phyloP scores from a whole-genome alignment of 495 filamentous ascomycete species.

The Aspergillus conjunctus region DNA sequence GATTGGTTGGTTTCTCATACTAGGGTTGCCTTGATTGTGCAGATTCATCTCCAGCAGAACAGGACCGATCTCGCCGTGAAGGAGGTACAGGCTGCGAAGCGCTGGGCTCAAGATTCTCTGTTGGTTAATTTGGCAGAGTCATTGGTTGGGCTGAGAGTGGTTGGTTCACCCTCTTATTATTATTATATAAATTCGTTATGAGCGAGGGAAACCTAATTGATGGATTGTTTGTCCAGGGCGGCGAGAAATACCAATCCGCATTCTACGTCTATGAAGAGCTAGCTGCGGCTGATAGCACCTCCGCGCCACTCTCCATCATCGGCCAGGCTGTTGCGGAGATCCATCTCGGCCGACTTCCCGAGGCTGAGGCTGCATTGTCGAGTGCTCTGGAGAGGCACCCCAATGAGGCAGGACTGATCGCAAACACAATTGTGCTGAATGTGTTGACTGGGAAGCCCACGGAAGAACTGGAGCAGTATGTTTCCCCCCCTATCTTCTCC shows the following conservation, averaged over 20 bases:
- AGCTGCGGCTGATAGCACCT: conserved; percentile 75
- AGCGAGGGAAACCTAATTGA: background rate
- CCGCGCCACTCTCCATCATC: conserved; percentile 65
- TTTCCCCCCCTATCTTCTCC: conserved; percentile 6
- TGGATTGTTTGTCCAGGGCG: conserved; percentile 60
- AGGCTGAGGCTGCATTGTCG: conserved; percentile 83
- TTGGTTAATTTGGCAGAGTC: conserved; percentile 93
- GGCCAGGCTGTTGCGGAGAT: conserved; percentile 91
- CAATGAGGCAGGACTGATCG: conserved; percentile 69
- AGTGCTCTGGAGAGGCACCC: conserved; percentile 76
- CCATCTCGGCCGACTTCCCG: conserved; percentile 84
- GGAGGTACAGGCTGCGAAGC: conserved; percentile 83
- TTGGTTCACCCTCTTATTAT: conserved; percentile 45
- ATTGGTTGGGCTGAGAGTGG: conserved; percentile 88
- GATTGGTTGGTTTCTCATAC: background rate
- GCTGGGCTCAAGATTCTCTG: conserved; percentile 94
- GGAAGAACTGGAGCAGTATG: conserved; percentile 61
- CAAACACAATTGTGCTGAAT: conserved; percentile 78
- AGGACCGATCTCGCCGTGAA: conserved; percentile 85
- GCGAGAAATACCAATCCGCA: conserved; percentile 93
- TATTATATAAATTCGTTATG: background rate
- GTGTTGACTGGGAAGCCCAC: conserved; percentile 71
- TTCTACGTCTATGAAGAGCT: conserved; percentile 99
- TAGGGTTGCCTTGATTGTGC: conserved; percentile 74
- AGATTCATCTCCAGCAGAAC: conserved; percentile 92